Evolutionary conservation across 78 protist genomes (phyloP).

Genomic region (Dictyostelium firmibasis): DNA sequence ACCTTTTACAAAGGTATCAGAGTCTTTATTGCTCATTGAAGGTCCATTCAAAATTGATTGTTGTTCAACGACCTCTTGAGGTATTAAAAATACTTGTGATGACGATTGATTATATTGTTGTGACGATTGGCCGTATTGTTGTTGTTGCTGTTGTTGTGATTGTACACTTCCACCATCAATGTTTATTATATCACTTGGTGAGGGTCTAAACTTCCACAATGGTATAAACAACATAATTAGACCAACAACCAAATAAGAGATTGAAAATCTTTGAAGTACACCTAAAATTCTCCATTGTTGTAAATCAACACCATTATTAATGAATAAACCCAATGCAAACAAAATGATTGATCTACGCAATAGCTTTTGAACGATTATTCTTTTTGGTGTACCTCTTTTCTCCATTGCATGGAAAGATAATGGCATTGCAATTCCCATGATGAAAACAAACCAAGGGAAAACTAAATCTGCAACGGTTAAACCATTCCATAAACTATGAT

Average conservation of each 20-base stretch:
- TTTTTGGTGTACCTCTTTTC: conserved; percentile 36
- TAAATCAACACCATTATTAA: conserved; percentile 55
- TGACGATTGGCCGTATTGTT: neutral
- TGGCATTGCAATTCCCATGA: conserved; percentile 90
- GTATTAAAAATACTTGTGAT: neutral
- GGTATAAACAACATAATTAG: conserved; percentile 67
- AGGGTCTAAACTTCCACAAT: neutral
- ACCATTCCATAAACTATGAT: conserved; percentile 91
- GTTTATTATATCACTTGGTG: neutral
- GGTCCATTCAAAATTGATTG: neutral
- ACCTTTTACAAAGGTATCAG: neutral
- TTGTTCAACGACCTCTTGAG: neutral
- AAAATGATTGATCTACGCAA: conserved; percentile 58
- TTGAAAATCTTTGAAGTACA: conserved; percentile 86
- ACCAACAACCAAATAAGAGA: conserved; percentile 75
- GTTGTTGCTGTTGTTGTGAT: neutral
- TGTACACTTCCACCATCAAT: neutral
- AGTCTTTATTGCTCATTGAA: neutral
- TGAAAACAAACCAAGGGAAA: conserved; percentile 90
- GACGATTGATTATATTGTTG: neutral
- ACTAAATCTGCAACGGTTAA: conserved; percentile 90
- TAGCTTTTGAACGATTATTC: conserved; percentile 8
- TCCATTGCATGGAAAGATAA: conserved; percentile 70
- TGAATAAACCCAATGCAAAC: conserved; percentile 79
- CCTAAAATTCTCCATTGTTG: conserved; percentile 83